A percentile compares a stretch with the other conserved stretches of the same genome.
phyloP scores from a whole-genome alignment of 352 stramenopile genomes.

The Phytopythium kandeliae region DNA sequence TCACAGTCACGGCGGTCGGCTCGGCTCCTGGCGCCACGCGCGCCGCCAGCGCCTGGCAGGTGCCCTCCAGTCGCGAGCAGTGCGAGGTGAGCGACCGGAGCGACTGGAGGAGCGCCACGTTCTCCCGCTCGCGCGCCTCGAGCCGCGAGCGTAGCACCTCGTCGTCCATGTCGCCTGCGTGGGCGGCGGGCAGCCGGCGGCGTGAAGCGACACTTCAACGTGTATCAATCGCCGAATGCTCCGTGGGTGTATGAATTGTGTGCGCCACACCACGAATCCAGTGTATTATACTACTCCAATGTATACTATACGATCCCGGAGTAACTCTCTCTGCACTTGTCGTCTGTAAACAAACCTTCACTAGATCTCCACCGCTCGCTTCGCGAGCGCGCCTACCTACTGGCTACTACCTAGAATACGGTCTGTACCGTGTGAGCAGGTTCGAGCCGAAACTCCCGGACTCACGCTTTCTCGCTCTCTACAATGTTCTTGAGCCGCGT shows the following conservation, averaged over 20 bases:
- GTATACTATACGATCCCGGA: background rate
- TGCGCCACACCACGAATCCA: background rate
- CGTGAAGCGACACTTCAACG: background rate
- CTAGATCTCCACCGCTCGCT: too few relatives aligned
- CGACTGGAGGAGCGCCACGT: slow-evolving; percentile 33
- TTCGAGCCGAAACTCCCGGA: too few relatives aligned
- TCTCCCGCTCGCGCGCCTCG: slow-evolving; percentile 34
- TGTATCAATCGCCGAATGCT: too few relatives aligned
- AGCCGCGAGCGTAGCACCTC: slow-evolving; percentile 15
- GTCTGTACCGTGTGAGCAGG: too few relatives aligned
- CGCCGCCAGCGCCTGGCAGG: slow-evolving; percentile 3
- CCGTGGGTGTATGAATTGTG: background rate
- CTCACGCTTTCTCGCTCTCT: too few relatives aligned
- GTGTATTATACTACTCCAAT: background rate
- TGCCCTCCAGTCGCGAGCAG: slow-evolving; percentile 8
- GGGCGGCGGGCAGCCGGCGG: background rate
- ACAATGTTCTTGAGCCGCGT: too few relatives aligned
- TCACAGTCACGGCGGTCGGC: too few relatives aligned
- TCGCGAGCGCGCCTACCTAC: too few relatives aligned
- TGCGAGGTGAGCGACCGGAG: slow-evolving; percentile 33
- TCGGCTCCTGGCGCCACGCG: background rate
- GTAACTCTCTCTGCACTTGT: background rate
- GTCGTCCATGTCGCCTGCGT: background rate
- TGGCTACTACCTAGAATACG: too few relatives aligned
- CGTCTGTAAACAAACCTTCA: background rate